phyloP scores from a whole-genome alignment of 2,329 filamentous ascomycete species.

The Aspergillus sp. region DNA sequence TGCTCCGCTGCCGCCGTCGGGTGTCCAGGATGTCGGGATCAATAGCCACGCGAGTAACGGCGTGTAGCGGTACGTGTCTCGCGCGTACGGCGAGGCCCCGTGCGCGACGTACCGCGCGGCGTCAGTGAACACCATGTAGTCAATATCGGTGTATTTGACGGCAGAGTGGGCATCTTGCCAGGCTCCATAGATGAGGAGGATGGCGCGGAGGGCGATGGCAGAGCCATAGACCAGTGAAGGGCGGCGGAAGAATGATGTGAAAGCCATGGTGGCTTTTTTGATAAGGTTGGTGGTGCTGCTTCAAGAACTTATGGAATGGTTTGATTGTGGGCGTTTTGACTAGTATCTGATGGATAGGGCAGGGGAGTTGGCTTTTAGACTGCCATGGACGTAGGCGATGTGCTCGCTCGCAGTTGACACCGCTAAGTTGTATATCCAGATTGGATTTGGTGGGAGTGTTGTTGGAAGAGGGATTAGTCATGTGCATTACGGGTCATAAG shows the following conservation, averaged over 20 bases:
- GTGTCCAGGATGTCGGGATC: conserved; percentile 67
- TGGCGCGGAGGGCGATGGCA: conserved; percentile 62
- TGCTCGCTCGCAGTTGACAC: too few relatives aligned
- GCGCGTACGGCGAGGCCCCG: conserved; percentile 74
- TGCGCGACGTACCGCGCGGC: conserved; percentile 73
- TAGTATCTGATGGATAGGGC: too few relatives aligned
- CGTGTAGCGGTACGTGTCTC: conserved; percentile 96
- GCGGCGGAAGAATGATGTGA: conserved; percentile 30
- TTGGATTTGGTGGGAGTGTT: too few relatives aligned
- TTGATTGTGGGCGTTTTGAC: too few relatives aligned
- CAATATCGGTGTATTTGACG: conserved; percentile 97
- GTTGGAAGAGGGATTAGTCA: too few relatives aligned
- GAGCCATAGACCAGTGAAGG: conserved; percentile 34
- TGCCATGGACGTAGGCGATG: too few relatives aligned
- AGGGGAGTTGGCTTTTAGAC: too few relatives aligned
- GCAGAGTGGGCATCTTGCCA: conserved; percentile 91
- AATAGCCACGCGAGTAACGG: conserved; percentile 90
- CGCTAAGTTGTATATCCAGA: too few relatives aligned
- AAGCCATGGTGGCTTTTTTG: conserved; percentile 14
- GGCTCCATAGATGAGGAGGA: conserved; percentile 81
- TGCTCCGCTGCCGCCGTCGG: conserved; percentile 25
- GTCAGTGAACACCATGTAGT: conserved; percentile 98
- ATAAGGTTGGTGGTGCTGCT: neutral
- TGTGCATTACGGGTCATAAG: too few relatives aligned
- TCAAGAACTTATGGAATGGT: too few relatives aligned